Evolutionary conservation across 1,139 yeast species (phyloP), one percentile per base, ranked within the genome.

Genomic region (Candida glucosophila): DNA sequence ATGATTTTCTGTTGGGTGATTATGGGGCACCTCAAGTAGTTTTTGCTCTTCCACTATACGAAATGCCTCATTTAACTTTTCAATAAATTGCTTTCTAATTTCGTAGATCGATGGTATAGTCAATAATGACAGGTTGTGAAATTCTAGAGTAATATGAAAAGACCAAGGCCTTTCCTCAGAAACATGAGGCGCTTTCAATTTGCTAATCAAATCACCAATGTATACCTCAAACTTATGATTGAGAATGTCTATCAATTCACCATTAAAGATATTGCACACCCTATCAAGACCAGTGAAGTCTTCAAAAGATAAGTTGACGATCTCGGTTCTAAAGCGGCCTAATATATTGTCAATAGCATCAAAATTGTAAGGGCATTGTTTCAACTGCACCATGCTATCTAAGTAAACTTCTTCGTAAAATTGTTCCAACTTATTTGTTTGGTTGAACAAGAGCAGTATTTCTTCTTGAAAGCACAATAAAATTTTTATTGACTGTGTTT

Each of bases 211-310:
- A 16, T 16, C n/a, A 16, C 18, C 18, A 16, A 16, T 8, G 8
- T 16, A n/a, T 8, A 8, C n/a, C n/a, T 20, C 14, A 6, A 10
- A 11, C 14, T 11, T 20, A 7, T 11, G 14, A 1, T 47, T 32
- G n/a, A 77, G 44, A 2, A 63, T 43, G 0, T 35, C 35, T 12
- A 40, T 35, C 2, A 76, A 37, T 12, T 62, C 60, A 0, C 22
- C 25, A 36, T 76, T 74, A 12, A 77, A 40, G 3, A 46, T 35
- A 1, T 34, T 32, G 6, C 61, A 65, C 32, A 77, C 60, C 1
- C 26, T 28, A 0, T 47, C 47, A 10, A 67, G 37, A 22, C 64
- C 57, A 2, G 52, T 41, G 36, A 55, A 67, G 4, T 64, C 66
- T 13, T 63, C 71, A 15, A 61, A 45, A 5, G 54, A 44, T 3